These are phyloP conservation scores for Dictyostelium intermedium DNA, from an alignment of 78 protist genomes.

Conservation along the genomic window DNA sequence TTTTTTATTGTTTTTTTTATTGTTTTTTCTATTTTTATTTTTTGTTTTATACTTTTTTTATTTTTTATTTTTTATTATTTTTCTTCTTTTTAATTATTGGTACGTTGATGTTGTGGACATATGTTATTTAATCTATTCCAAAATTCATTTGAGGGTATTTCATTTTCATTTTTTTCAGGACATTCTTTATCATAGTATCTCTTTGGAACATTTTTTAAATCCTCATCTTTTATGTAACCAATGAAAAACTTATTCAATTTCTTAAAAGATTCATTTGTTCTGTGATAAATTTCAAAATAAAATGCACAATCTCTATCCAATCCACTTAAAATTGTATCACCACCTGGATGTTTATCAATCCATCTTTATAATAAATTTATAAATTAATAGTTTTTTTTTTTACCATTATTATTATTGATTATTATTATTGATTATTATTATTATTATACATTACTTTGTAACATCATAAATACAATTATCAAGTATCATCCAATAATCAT, in stretches of 20 bases:
- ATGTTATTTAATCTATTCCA: background rate
- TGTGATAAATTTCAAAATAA: constrained; percentile 35
- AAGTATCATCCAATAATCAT: constrained; percentile 5
- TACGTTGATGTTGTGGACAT: constrained; percentile 24
- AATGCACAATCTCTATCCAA: constrained; percentile 6
- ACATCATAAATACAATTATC: constrained; percentile 41
- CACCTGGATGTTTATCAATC: constrained; percentile 48
- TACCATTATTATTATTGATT: background rate
- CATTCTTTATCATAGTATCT: background rate
- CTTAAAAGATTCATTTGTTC: background rate
- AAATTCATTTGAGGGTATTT: background rate
- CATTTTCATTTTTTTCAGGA: background rate
- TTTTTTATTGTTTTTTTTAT: background rate
- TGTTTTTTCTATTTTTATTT: background rate
- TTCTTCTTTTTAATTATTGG: background rate
- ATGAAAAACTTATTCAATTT: constrained; percentile 35
- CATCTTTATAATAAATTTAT: background rate
- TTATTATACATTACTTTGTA: background rate
- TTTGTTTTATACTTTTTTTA: too few relatives aligned
- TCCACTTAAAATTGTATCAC: constrained; percentile 8
- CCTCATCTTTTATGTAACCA: constrained; percentile 17
- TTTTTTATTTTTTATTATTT: too few relatives aligned
- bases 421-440: background rate
- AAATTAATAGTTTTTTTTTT: too few relatives aligned
- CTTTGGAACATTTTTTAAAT: background rate